A percentile compares a stretch with the other conserved stretches of the same genome.
These are phyloP conservation scores for Epichloe uncinata DNA, from an alignment of 2,329 filamentous ascomycete species.

Conservation along the genomic window DNA sequence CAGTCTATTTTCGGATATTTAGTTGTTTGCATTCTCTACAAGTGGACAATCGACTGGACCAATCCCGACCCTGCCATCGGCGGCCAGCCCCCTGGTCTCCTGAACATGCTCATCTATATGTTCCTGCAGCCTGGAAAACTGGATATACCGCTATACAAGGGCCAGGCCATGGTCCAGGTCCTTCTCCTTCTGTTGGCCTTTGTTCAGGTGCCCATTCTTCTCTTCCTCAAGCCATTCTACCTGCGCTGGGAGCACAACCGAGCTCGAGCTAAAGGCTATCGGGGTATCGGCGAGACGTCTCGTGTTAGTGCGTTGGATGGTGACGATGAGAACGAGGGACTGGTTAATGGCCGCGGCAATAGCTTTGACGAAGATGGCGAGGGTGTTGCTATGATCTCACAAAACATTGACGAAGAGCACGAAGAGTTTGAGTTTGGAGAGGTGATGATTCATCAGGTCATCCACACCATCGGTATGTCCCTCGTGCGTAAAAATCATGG, in stretches of 20 bases:
- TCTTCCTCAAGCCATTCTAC: constrained; percentile 93
- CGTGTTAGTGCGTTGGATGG: constrained; percentile 82
- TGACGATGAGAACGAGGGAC: constrained; percentile 56
- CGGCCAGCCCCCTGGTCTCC: constrained; percentile 69
- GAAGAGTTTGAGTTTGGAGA: constrained; percentile 97
- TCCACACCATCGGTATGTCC: constrained; percentile 83
- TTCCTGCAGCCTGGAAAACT: constrained; percentile 74
- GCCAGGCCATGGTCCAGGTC: constrained; percentile 65
- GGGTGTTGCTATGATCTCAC: constrained; percentile 75
- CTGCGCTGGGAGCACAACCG: constrained; percentile 88
- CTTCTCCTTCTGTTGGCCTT: constrained; percentile 71
- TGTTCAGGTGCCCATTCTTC: constrained; percentile 73
- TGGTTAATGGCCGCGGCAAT: constrained; percentile 43
- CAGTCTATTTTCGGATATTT: constrained; percentile 97
- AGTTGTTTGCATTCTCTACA: constrained; percentile 87
- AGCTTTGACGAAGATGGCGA: constrained; percentile 56
- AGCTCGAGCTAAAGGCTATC: constrained; percentile 77
- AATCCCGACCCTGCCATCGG: constrained; percentile 25
- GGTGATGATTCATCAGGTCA: constrained; percentile 97
- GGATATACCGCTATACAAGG: constrained; percentile 62
- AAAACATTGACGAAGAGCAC: constrained; percentile 74
- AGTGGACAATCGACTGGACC: constrained; percentile 86
- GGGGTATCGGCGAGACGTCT: constrained; percentile 79
- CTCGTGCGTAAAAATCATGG: neutral
- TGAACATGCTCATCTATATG: constrained; percentile 99